A percentile compares a stretch with the other conserved stretches of the same genome.
These are phyloP conservation scores for Xylaria sp. DNA, from an alignment of 2,329 filamentous ascomycete species.

Conservation along the genomic window DNA sequence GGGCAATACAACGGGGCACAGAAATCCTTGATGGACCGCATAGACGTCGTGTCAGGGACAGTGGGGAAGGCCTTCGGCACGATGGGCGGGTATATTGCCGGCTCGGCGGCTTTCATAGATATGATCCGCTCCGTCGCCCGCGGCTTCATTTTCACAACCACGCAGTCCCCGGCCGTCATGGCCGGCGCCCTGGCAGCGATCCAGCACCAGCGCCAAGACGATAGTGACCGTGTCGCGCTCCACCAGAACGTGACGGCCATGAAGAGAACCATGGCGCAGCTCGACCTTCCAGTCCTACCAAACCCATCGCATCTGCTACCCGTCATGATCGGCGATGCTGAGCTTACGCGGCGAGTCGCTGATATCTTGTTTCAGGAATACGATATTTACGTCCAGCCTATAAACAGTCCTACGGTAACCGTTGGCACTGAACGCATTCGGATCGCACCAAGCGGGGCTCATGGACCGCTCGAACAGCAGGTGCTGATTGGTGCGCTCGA, in stretches of 20 bases:
- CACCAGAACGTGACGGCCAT: neutral
- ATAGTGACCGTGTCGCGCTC: neutral
- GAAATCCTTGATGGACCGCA: neutral
- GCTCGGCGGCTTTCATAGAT: neutral
- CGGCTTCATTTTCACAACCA: neutral
- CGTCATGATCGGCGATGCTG: neutral
- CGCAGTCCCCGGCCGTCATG: neutral
- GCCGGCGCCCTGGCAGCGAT: neutral
- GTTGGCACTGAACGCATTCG: neutral
- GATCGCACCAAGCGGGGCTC: neutral
- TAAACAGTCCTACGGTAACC: neutral
- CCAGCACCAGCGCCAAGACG: neutral
- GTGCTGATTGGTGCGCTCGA: neutral
- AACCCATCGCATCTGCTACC: neutral
- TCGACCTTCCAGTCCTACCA: neutral
- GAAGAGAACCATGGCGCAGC: neutral
- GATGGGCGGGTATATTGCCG: neutral
- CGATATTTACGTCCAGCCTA: neutral
- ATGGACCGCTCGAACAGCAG: neutral
- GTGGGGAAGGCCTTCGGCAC: neutral
- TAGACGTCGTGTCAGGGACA: neutral
- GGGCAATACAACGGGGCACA: neutral
- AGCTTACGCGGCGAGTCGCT: neutral
- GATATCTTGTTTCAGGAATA: neutral
- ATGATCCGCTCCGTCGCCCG: neutral